Evolutionary conservation across 495 filamentous ascomycete genomes (phyloP).

Genomic region (Aspergillus mulundensis): DNA sequence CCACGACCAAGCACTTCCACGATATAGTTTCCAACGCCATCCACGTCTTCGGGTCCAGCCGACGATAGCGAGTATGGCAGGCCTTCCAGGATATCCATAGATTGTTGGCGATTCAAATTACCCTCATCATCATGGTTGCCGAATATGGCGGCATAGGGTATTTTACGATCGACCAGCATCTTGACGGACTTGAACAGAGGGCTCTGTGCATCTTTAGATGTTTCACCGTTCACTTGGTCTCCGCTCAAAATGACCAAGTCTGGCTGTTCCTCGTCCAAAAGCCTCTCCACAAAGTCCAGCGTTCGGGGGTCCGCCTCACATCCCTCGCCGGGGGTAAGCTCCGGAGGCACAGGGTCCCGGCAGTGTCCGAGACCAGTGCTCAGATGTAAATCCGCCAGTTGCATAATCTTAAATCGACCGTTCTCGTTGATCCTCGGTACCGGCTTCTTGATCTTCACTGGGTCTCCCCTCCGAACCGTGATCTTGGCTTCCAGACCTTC

Average conservation of each 20-base stretch:
- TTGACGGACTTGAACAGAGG: constrained; percentile 93
- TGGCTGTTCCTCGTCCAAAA: constrained; percentile 87
- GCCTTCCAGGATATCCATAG: constrained; percentile 80
- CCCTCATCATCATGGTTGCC: constrained; percentile 98
- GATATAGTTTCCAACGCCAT: constrained; percentile 91
- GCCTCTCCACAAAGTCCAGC: constrained; percentile 75
- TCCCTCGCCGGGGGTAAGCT: constrained; percentile 58
- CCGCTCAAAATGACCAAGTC: constrained; percentile 87
- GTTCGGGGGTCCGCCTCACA: constrained; percentile 92
- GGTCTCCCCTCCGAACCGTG: constrained; percentile 68
- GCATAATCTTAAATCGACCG: constrained; percentile 96
- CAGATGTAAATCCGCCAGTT: constrained; percentile 85
- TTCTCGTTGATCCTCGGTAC: constrained; percentile 74
- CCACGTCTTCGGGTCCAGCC: constrained; percentile 75
- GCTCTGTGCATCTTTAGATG: constrained; percentile 83
- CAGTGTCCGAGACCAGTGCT: constrained; percentile 83
- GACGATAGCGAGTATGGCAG: constrained; percentile 85
- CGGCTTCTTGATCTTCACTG: constrained; percentile 55
- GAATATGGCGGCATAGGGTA: constrained; percentile 92
- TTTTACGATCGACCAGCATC: constrained; percentile 76
- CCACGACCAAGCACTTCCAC: constrained; percentile 84
- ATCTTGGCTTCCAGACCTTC: constrained; percentile 65
- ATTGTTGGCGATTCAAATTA: constrained; percentile 64
- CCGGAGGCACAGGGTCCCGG: constrained; percentile 73
- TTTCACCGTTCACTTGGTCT: constrained; percentile 94